phyloP scores from a whole-genome alignment of 2,329 filamentous ascomycete species.

The Sarocladium oryzae region DNA sequence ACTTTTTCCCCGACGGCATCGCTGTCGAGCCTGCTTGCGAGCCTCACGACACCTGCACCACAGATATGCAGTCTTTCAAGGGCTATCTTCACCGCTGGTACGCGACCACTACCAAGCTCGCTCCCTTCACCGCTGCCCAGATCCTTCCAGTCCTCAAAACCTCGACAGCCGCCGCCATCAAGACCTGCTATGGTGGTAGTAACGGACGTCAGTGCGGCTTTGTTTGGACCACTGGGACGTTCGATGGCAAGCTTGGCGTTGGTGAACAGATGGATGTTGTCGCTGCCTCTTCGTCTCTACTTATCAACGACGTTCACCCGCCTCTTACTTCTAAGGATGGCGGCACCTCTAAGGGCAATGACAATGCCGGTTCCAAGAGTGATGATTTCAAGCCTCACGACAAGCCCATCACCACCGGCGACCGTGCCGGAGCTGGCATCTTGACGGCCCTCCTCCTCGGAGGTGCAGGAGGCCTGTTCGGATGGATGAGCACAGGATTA shows the following conservation, averaged over 20 bases:
- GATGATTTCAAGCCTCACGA: not conserved
- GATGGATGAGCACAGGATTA: conserved; percentile 37
- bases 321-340: conserved; percentile 39
- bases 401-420: conserved; percentile 9
- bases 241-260: conserved; percentile 44
- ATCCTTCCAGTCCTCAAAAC: conserved; percentile 53
- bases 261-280: conserved; percentile 52
- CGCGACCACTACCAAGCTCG: conserved; percentile 52
- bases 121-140: conserved; percentile 46
- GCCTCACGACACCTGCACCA: conserved; percentile 49
- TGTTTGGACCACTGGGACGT: conserved; percentile 44
- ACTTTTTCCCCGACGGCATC: conserved; percentile 49
- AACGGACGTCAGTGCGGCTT: conserved; percentile 57
- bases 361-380: conserved; percentile 23
- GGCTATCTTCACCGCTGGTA: conserved; percentile 64
- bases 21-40: conserved; percentile 59
- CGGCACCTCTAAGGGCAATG: conserved; percentile 36
- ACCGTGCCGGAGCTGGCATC: conserved; percentile 38
- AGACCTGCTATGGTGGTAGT: conserved; percentile 54
- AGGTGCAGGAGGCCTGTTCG: conserved; percentile 33
- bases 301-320: conserved; percentile 30
- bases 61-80: conserved; percentile 69
- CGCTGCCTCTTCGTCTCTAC: conserved; percentile 42
- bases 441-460: conserved; percentile 39
- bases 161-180: conserved; percentile 53